A percentile compares a stretch with the other conserved stretches of the same genome.
Conservation (phyloP, 1,284 basidiomycete genomes). For the Thecaphora thlaspeos region DNA sequence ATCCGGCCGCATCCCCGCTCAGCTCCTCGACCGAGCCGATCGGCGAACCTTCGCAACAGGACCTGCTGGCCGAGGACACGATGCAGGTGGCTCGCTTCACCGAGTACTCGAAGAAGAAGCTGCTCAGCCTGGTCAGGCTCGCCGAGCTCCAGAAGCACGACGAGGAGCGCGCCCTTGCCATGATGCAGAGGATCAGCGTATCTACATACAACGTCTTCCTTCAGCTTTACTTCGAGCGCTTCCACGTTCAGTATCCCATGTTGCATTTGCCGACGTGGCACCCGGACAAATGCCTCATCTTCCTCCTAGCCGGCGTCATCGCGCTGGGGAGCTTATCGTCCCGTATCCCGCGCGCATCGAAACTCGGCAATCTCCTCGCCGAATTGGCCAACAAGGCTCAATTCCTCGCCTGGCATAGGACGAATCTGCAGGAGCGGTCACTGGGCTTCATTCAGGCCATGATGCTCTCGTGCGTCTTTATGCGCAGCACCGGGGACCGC, state of each 20-base stretch:
- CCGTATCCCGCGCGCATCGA: slow-evolving; percentile 11
- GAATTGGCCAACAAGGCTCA: neutral
- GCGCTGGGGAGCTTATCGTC: slow-evolving; percentile 2
- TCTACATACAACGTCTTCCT: slow-evolving; percentile 15
- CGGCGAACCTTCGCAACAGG: too few species aligned
- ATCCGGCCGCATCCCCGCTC: too few species aligned
- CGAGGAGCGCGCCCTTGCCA: slow-evolving; percentile 1
- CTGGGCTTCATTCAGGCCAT: slow-evolving; percentile 14
- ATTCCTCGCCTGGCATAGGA: neutral
- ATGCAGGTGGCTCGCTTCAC: too few species aligned
- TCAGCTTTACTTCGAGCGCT: slow-evolving; percentile 25
- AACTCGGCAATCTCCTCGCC: slow-evolving; percentile 8
- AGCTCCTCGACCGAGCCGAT: too few species aligned
- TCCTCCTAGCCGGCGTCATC: slow-evolving; percentile 7
- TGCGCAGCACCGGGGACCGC: slow-evolving; percentile 15
- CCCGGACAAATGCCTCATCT: slow-evolving; percentile 8
- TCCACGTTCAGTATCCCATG: slow-evolving; percentile 15
- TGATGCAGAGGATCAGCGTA: slow-evolving; percentile 7
- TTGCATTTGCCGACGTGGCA: slow-evolving; percentile 22
- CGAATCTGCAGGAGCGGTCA: slow-evolving; percentile 5
- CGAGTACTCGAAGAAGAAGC: too few species aligned
- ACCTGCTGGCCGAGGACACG: too few species aligned
- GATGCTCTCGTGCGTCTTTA: slow-evolving; percentile 7
- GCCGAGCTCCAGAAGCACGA: slow-evolving; percentile 1
- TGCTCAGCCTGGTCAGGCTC: too few species aligned